A percentile compares a stretch with the other conserved stretches of the same genome.
Evolutionary conservation across 768 basidiomycete genomes (phyloP).

Genomic region (Macrolepiota fuliginosa): DNA sequence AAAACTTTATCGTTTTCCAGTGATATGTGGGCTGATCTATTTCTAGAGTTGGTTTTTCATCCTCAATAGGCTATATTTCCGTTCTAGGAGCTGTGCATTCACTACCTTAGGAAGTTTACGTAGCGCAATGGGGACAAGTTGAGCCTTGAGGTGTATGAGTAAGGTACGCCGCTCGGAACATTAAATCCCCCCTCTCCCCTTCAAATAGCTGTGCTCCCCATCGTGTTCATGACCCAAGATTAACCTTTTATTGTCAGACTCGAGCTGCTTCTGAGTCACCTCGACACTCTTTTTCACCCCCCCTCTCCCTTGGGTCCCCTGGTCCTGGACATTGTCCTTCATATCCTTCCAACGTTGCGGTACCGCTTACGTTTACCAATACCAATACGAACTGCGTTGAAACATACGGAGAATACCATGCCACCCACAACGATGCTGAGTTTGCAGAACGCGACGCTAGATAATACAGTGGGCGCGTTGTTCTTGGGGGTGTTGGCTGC

Average conservation of each 20-base stretch:
- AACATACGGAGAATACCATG: slow-evolving; percentile 13
- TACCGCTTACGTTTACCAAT: neutral
- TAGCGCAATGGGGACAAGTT: neutral
- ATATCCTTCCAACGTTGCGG: neutral
- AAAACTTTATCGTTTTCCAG: neutral
- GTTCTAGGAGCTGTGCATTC: slow-evolving; percentile 7
- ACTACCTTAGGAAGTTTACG: neutral
- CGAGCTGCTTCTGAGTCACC: neutral
- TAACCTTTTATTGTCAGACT: neutral
- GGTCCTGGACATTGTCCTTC: neutral
- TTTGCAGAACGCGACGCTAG: slow-evolving; percentile 28
- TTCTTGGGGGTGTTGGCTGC: slow-evolving; percentile 33
- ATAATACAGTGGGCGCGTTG: slow-evolving; percentile 39
- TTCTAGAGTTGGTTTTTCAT: neutral
- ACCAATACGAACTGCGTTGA: neutral
- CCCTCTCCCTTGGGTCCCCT: neutral
- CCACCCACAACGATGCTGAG: slow-evolving; percentile 21
- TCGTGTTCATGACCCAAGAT: neutral
- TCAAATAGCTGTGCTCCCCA: slow-evolving; percentile 13
- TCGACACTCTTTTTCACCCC: neutral
- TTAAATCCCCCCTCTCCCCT: slow-evolving; percentile 7
- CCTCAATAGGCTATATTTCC: neutral
- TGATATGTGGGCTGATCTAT: neutral
- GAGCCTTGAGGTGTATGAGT: slow-evolving; percentile 7
- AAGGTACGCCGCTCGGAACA: slow-evolving; percentile 11